Evolutionary conservation across 257 asterid genomes (phyloP), one percentile per base, ranked within the genome.

Genomic region (Cinchona pubescens): DNA sequence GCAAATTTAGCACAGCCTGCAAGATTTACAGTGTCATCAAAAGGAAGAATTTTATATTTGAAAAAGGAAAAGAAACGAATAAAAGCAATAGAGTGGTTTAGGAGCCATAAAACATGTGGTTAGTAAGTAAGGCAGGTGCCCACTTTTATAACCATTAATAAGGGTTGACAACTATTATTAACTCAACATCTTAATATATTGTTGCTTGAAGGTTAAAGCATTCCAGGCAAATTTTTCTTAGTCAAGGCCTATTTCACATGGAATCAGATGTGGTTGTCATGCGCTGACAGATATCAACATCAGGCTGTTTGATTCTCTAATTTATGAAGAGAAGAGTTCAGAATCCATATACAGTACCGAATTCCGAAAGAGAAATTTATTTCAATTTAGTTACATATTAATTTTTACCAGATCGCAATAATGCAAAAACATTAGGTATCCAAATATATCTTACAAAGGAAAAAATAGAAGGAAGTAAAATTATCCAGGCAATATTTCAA

Each of bases 1-100:
- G 97, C 79, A 91, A 79, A 85, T 91, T 95, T 71, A 92, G 94
- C 37, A 95, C 98, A 34, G 96, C 99, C 98, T 95, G 90, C 84
- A 84, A 80, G 64, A 82, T 56, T 61, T 56, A 59, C 48, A 58
- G 65, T 71, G 32, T 70, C 42, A 69, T 88, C 59, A 87, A 72
- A 83, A 71, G 67, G 72, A 37, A 55, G 35, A 58, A 43, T 63
- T 32, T 40, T 72, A 49, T 23, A 76, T 67, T 61, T 12, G 38
- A 27, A 30, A 74, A 68, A 53, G 62, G 51, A 15, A 64, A 12
- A 16, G 30, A 70, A 51, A 59, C 21, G 3, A 18, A 67, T 16
- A 53, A 51, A 40, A 61, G 46, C 72, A 21, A 35, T 51, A 9
- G 66, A 18, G 40, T 29, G 23, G n/a, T 58, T 34, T 43, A 72